Conservation (phyloP, 345 rosid genomes). For the Linum tenue region DNA sequence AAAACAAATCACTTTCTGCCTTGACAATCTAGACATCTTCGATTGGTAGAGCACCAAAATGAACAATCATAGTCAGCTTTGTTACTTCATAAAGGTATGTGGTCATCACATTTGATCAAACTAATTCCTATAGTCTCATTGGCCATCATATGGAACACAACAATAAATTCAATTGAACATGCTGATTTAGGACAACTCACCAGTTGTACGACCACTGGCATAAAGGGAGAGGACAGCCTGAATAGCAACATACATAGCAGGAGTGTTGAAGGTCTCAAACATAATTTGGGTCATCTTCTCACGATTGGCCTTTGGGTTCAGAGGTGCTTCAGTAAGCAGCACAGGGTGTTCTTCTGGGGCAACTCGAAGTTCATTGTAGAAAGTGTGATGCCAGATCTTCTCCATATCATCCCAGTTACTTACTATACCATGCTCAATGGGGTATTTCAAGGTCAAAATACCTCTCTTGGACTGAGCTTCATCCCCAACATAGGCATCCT, state of each 20-base stretch:
- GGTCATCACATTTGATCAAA: too few species aligned
- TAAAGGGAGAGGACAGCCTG: slow-evolving; percentile 50
- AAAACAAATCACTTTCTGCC: too few species aligned
- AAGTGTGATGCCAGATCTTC: slow-evolving; percentile 47
- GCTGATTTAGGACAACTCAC: slow-evolving; percentile 1
- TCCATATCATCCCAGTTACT: slow-evolving; percentile 52
- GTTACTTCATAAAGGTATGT: too few species aligned
- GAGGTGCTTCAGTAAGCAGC: slow-evolving; percentile 52
- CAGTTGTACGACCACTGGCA: slow-evolving; percentile 60
- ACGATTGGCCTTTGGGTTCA: slow-evolving; percentile 54
- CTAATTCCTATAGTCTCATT: background rate
- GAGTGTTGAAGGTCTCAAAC: slow-evolving; percentile 39
- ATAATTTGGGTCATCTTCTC: slow-evolving; percentile 50
- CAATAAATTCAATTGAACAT: background rate
- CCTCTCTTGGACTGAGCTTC: slow-evolving; percentile 47
- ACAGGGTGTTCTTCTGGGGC: slow-evolving; percentile 58
- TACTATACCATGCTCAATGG: slow-evolving; percentile 45
- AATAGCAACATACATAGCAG: slow-evolving; percentile 36
- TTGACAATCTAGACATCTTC: too few species aligned
- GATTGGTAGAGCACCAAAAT: too few species aligned
- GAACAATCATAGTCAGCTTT: too few species aligned
- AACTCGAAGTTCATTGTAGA: slow-evolving; percentile 51
- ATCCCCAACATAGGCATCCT: slow-evolving; percentile 43
- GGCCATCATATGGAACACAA: background rate
- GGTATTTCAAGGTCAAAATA: slow-evolving; percentile 40